Evolutionary conservation across 2,329 filamentous ascomycete species (phyloP).

Genomic region (Talaromyces verruculosus): DNA sequence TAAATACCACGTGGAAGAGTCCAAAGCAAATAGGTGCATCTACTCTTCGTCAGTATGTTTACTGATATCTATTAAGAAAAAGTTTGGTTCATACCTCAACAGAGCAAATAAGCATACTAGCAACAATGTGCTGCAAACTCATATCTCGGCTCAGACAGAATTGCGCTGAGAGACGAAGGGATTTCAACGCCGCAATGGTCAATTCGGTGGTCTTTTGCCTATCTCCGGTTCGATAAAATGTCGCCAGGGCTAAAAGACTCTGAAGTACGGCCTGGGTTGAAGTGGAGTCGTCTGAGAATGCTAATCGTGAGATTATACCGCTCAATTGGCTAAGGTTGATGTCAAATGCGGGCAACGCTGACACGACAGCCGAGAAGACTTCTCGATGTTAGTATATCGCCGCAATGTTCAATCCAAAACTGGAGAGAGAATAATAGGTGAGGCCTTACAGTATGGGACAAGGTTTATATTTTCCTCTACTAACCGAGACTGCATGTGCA

Average conservation of each 20-base stretch:
- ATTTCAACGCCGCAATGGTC: neutral
- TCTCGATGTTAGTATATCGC: neutral
- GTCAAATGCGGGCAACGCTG: slow-evolving; percentile 6
- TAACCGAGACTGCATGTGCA: neutral
- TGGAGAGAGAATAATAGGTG: too few species aligned
- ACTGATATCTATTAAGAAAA: neutral
- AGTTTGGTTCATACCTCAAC: slow-evolving; percentile 1
- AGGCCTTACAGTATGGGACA: slow-evolving; percentile 9
- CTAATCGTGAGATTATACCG: slow-evolving; percentile 2
- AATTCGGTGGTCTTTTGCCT: neutral
- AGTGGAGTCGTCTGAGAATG: slow-evolving; percentile 1
- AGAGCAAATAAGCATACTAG: slow-evolving; percentile 12
- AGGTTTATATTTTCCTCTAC: slow-evolving; percentile 3
- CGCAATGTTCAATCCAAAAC: neutral
- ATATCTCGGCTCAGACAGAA: neutral
- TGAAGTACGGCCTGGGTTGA: slow-evolving; percentile 11
- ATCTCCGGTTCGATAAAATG: neutral
- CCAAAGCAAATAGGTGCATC: slow-evolving; percentile 3
- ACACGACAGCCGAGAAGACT: slow-evolving; percentile 10
- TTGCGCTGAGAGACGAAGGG: slow-evolving; percentile 7
- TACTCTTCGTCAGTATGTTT: neutral
- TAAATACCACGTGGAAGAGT: slow-evolving; percentile 5
- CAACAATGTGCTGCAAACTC: slow-evolving; percentile 13
- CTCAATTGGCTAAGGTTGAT: neutral
- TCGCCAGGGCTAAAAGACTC: slow-evolving; percentile 7